Evolutionary conservation across 257 asterid genomes (phyloP).

Genomic region (Solanum paucissectum): DNA sequence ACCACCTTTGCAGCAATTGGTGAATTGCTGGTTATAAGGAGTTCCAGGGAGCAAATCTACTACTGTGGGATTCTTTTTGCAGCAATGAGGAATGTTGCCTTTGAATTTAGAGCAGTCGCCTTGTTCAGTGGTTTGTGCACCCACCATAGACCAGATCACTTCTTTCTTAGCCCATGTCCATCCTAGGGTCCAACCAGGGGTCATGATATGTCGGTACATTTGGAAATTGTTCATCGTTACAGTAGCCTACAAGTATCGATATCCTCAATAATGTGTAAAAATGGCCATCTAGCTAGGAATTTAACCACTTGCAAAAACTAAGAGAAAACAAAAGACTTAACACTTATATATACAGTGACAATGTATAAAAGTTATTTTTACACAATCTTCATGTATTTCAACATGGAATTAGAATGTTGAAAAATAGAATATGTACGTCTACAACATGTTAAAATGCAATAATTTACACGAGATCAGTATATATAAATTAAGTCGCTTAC

Average conservation of each 20-base stretch:
- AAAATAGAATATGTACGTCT: background rate
- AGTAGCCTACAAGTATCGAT: slow-evolving; percentile 26
- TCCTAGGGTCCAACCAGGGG: slow-evolving; percentile 70
- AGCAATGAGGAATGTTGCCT: slow-evolving; percentile 71
- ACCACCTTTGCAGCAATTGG: slow-evolving; percentile 75
- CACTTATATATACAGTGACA: background rate
- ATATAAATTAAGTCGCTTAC: slow-evolving; percentile 20
- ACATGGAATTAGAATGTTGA: background rate
- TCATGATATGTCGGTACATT: slow-evolving; percentile 63
- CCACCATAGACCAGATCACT: slow-evolving; percentile 66
- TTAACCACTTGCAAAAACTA: background rate
- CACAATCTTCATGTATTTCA: background rate
- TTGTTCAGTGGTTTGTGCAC: slow-evolving; percentile 69
- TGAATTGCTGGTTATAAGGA: slow-evolving; percentile 67
- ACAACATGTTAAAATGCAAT: background rate
- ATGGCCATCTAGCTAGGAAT: background rate
- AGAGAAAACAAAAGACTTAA: background rate
- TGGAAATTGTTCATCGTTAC: slow-evolving; percentile 71
- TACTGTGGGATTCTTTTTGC: slow-evolving; percentile 50
- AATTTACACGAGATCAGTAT: background rate
- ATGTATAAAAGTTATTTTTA: background rate
- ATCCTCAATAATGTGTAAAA: background rate
- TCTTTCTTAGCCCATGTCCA: slow-evolving; percentile 89
- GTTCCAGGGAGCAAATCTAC: slow-evolving; percentile 71
- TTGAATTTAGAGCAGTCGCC: slow-evolving; percentile 81